These are phyloP conservation scores for Berkeleyomyces rouxiae DNA, from an alignment of 2,329 filamentous ascomycete species.

Conservation along the genomic window DNA sequence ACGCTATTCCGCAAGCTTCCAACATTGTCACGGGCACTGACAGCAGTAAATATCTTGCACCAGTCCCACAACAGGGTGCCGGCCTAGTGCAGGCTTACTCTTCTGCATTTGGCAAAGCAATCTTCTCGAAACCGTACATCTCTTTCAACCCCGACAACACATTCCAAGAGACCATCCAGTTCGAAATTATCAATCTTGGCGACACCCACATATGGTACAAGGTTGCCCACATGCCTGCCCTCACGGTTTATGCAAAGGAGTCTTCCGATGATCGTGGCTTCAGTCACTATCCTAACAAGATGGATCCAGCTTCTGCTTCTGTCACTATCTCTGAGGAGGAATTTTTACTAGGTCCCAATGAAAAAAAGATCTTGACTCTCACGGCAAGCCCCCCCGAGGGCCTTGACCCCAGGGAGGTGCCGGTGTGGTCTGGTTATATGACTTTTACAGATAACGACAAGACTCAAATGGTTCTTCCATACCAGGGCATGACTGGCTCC, in stretches of 20 bases:
- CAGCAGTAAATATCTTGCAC: constrained; percentile 28
- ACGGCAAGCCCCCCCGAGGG: constrained; percentile 20
- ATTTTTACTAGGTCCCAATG: constrained; percentile 23
- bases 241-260: constrained; percentile 37
- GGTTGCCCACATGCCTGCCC: constrained; percentile 32
- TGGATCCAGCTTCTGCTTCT: constrained; percentile 25
- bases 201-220: constrained; percentile 32
- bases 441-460: constrained; percentile 24
- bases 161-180: constrained; percentile 34
- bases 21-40: constrained; percentile 25
- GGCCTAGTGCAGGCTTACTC: constrained; percentile 43
- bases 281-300: constrained; percentile 27
- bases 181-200: constrained; percentile 40
- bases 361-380: constrained; percentile 19
- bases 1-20: constrained; percentile 32
- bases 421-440: constrained; percentile 29
- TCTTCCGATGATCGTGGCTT: constrained; percentile 1
- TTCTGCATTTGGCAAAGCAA: constrained; percentile 35
- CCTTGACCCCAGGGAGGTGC: constrained; percentile 20
- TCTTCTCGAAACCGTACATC: constrained; percentile 39
- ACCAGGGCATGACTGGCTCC: constrained; percentile 23
- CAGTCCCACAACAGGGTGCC: constrained; percentile 42
- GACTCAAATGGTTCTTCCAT: constrained; percentile 24
- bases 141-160: constrained; percentile 46
- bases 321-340: constrained; percentile 24